These are phyloP conservation scores for Uromyces viciae-fabae DNA, from an alignment of 1,284 basidiomycete genomes.

Conservation along the genomic window DNA sequence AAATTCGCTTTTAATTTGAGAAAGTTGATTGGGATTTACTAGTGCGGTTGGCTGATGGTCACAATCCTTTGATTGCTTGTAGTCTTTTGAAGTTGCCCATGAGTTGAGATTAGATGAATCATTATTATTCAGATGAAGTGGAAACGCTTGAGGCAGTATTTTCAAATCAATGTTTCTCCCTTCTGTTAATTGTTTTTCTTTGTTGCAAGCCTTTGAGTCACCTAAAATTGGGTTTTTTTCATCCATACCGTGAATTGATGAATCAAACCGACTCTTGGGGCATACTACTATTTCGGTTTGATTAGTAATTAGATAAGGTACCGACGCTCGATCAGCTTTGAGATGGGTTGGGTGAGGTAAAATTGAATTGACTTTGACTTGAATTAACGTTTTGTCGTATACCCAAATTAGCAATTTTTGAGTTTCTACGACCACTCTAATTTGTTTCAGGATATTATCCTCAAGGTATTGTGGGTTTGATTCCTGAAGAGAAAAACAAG, in stretches of 20 bases:
- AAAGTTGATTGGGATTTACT: slow-evolving; percentile 29
- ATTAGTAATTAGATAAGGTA: slow-evolving; percentile 33
- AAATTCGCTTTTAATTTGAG: slow-evolving; percentile 9
- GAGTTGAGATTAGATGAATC: neutral
- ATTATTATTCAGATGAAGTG: neutral
- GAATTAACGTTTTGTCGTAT: slow-evolving; percentile 38
- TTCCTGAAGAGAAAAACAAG: neutral
- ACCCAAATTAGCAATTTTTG: slow-evolving; percentile 43
- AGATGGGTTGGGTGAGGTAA: neutral
- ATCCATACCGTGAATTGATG: neutral
- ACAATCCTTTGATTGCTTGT: neutral
- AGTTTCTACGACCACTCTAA: slow-evolving; percentile 25
- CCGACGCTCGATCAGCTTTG: neutral
- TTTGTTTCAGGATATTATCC: slow-evolving; percentile 39
- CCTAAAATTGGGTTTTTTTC: slow-evolving; percentile 31
- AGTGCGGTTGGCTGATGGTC: neutral
- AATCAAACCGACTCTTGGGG: slow-evolving; percentile 33
- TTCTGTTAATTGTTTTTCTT: neutral
- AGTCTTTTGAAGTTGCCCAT: neutral
- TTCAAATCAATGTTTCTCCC: slow-evolving; percentile 30
- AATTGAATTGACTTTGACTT: slow-evolving; percentile 30
- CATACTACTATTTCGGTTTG: slow-evolving; percentile 36
- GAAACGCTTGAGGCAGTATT: slow-evolving; percentile 31
- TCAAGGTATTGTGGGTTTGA: slow-evolving; percentile 44
- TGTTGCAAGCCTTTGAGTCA: neutral